phyloP scores from a whole-genome alignment of 2,329 filamentous ascomycete species.

The Trematosphaeria pertusa region DNA sequence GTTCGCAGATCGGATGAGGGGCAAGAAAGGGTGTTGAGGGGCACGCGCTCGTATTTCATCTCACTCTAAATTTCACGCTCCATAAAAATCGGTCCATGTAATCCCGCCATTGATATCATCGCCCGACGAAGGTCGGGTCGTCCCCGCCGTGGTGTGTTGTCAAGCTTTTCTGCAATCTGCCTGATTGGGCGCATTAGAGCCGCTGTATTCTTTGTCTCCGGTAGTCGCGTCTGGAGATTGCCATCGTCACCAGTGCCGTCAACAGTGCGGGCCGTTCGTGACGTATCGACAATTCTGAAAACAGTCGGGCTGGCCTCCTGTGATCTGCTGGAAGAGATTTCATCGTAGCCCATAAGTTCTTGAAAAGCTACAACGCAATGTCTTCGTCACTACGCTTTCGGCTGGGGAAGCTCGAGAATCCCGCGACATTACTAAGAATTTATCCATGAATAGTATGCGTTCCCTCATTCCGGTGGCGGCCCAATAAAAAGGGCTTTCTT shows the following conservation, averaged over 20 bases:
- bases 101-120: conserved; percentile 46
- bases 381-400: too few species aligned
- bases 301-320: too few species aligned
- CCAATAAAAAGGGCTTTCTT: too few species aligned
- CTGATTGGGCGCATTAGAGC: conserved; percentile 28
- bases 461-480: too few species aligned
- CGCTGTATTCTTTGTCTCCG: conserved; percentile 15
- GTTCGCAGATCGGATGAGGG: conserved; percentile 16
- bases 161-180: conserved; percentile 11
- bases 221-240: conserved; percentile 12
- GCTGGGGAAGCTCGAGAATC: too few species aligned
- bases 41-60: conserved; percentile 33
- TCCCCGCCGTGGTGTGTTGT: conserved; percentile 17
- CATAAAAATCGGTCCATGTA: conserved; percentile 33
- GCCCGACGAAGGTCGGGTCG: conserved; percentile 19
- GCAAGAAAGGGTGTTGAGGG: conserved; percentile 29
- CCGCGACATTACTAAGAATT: too few species aligned
- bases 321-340: too few species aligned
- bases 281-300: neutral
- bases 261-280: neutral
- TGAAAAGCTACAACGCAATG: too few species aligned
- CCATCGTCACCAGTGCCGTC: conserved; percentile 29
- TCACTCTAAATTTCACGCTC: conserved; percentile 18
- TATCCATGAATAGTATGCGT: too few species aligned
- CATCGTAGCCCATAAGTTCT: too few species aligned